Percentiles rank a stretch among this genome's conserved stretches.
phyloP scores from a whole-genome alignment of 345 rosid species.

The Eucalyptus albens region DNA sequence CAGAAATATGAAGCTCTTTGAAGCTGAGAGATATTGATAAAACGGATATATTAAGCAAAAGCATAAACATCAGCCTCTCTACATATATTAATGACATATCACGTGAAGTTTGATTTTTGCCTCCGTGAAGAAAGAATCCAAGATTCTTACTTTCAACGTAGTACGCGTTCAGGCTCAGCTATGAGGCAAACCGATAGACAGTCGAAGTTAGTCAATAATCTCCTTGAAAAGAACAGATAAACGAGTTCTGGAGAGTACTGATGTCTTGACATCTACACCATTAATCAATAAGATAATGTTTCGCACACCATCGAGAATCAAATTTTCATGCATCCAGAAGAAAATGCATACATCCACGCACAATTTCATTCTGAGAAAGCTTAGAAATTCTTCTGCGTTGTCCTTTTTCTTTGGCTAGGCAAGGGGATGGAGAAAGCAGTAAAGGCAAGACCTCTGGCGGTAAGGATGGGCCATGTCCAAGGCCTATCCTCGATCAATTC shows the following conservation, averaged over 20 bases:
- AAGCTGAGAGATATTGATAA: not conserved
- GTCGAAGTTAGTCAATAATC: not conserved
- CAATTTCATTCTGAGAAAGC: not conserved
- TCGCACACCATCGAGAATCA: not conserved
- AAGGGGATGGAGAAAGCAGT: not conserved
- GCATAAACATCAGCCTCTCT: not conserved
- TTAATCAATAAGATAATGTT: not conserved
- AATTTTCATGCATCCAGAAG: not conserved
- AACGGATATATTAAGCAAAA: not conserved
- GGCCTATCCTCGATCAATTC: too few species aligned
- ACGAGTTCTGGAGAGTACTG: not conserved
- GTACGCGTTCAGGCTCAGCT: not conserved
- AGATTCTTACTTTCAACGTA: not conserved
- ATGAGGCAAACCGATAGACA: not conserved
- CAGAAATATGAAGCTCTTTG: not conserved
- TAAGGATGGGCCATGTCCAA: not conserved
- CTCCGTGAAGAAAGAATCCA: not conserved
- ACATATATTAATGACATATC: not conserved
- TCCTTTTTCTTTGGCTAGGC: not conserved
- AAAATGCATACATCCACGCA: not conserved
- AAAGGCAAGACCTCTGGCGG: not conserved
- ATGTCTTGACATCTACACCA: not conserved
- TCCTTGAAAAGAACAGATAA: not conserved
- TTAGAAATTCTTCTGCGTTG: not conserved
- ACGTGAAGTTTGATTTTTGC: not conserved